These are phyloP conservation scores for Phytophthora pluvialis DNA, from an alignment of 352 stramenopile genomes.

Conservation along the genomic window DNA sequence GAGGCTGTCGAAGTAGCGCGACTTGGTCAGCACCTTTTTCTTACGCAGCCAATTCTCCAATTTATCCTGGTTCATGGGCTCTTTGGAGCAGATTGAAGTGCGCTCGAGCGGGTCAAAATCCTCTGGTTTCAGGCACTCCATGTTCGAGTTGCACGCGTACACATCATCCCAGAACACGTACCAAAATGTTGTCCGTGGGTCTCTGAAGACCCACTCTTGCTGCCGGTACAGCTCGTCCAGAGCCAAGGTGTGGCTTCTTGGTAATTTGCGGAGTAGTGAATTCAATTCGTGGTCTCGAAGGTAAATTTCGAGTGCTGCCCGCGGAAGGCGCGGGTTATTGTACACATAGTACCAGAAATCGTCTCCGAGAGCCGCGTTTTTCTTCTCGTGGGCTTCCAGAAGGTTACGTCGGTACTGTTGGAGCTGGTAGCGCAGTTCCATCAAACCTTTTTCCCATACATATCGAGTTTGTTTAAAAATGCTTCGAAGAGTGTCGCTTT, in stretches of 20 bases:
- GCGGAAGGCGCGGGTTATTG: background rate
- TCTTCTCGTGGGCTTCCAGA: background rate
- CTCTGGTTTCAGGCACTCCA: constrained; percentile 14
- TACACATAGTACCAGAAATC: constrained; percentile 11
- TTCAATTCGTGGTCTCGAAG: background rate
- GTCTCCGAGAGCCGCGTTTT: background rate
- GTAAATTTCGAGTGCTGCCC: background rate
- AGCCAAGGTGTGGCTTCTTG: background rate
- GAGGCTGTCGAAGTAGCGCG: too few species aligned
- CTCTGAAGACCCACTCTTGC: background rate
- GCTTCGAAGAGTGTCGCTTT: background rate
- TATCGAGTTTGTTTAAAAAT: background rate
- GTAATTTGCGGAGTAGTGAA: background rate
- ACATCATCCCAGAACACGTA: constrained; percentile 63
- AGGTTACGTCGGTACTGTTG: background rate
- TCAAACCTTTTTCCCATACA: background rate
- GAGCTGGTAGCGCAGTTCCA: background rate
- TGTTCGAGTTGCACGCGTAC: constrained; percentile 41
- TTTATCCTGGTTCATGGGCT: background rate
- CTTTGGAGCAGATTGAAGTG: background rate
- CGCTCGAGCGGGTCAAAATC: background rate
- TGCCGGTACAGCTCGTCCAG: background rate
- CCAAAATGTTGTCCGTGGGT: constrained; percentile 34
- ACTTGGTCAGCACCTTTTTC: too few species aligned
- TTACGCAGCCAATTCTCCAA: too few species aligned